A percentile compares a stretch with the other conserved stretches of the same genome.
Conservation (phyloP, 2,329 filamentous ascomycete species). For the Arthrocladium fulminans region DNA sequence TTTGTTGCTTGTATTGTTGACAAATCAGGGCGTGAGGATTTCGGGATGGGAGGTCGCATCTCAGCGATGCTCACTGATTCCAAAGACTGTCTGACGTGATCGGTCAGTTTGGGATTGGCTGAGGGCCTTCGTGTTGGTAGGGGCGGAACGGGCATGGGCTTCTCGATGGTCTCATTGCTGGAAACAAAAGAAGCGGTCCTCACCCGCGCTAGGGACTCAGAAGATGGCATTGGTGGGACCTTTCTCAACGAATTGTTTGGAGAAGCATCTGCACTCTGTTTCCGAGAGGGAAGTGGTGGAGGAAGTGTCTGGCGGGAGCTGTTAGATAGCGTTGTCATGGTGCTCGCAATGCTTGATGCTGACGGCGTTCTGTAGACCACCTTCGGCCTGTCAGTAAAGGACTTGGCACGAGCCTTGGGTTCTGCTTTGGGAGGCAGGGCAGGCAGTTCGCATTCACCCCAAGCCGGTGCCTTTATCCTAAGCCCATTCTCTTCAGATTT, state of each 20-base stretch:
- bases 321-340: constrained; percentile 12
- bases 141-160: constrained; percentile 12
- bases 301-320: constrained; percentile 1
- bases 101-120: neutral
- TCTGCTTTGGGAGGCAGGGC: constrained; percentile 43
- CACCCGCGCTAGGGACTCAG: constrained; percentile 29
- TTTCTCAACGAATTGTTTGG: constrained; percentile 5
- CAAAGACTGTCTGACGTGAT: neutral
- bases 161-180: constrained; percentile 24
- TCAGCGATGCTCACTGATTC: neutral
- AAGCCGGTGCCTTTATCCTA: constrained; percentile 47
- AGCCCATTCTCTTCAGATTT: constrained; percentile 27
- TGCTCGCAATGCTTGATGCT: constrained; percentile 20
- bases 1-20: constrained; percentile 47
- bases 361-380: constrained; percentile 31
- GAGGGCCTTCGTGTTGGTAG: constrained; percentile 11
- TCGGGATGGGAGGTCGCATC: constrained; percentile 43
- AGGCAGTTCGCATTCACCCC: constrained; percentile 47
- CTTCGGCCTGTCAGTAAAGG: constrained; percentile 29
- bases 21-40: constrained; percentile 49
- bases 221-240: constrained; percentile 28
- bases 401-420: constrained; percentile 20
- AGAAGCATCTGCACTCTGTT: constrained; percentile 1
- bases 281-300: constrained; percentile 3
- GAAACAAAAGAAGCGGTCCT: constrained; percentile 40